These are phyloP conservation scores for Chamaecrista fasciculata DNA, from an alignment of 306 rosid genomes.

Conservation along the genomic window DNA sequence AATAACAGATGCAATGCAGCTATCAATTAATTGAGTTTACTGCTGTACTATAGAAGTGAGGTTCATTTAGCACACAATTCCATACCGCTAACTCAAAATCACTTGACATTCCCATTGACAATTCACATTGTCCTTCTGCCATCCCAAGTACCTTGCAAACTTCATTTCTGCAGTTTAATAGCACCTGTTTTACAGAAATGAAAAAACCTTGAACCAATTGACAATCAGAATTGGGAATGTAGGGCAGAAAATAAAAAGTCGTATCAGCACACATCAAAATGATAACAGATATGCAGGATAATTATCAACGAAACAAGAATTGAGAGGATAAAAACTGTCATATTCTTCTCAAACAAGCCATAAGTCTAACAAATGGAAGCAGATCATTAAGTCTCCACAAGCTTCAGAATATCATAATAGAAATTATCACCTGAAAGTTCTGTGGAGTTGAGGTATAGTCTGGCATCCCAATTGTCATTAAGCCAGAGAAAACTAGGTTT, in stretches of 20 bases:
- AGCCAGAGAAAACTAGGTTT: conserved; percentile 78
- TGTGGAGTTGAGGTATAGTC: conserved; percentile 89
- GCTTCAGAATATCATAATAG: conserved; percentile 17
- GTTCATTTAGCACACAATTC: background rate
- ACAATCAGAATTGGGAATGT: conserved; percentile 12
- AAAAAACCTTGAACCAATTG: conserved; percentile 26
- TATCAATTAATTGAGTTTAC: background rate
- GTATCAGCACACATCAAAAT: conserved; percentile 7
- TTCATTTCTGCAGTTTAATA: conserved; percentile 73
- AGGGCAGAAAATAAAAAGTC: conserved; percentile 16
- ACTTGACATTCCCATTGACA: conserved; percentile 96
- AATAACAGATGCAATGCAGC: background rate
- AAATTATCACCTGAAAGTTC: conserved; percentile 72
- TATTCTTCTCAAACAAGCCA: background rate
- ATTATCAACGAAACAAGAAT: background rate
- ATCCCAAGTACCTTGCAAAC: conserved; percentile 82
- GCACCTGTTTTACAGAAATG: conserved; percentile 47
- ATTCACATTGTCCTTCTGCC: conserved; percentile 76
- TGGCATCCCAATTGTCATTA: conserved; percentile 94
- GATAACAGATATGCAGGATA: conserved; percentile 4
- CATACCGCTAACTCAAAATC: conserved; percentile 94
- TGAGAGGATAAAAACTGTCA: background rate
- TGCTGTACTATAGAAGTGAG: background rate
- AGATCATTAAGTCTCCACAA: conserved; percentile 1
- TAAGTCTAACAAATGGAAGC: background rate